Conservation (phyloP, 345 rosid species). For the Mallotus nudiflorus region DNA sequence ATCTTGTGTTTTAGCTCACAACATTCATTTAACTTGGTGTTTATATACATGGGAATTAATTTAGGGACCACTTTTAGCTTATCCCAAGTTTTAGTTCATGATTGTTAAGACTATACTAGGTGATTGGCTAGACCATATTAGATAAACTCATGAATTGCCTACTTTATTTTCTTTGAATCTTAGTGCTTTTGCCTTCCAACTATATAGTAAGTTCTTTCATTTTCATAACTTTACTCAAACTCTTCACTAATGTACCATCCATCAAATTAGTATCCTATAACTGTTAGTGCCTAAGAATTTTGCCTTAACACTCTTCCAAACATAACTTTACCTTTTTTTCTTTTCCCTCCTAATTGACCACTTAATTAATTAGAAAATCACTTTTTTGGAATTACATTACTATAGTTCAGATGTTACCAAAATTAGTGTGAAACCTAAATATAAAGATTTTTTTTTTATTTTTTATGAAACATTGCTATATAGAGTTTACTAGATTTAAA, state of each 20-base stretch:
- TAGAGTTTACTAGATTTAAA: too few relatives aligned
- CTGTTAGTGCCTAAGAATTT: conserved; percentile 8
- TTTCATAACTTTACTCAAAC: conserved; percentile 15
- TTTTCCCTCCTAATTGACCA: too few relatives aligned
- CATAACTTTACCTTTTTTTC: neutral
- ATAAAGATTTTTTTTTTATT: too few relatives aligned
- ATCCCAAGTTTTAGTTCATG: neutral
- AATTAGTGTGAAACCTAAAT: too few relatives aligned
- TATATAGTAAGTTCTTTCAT: neutral
- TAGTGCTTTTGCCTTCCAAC: conserved; percentile 4
- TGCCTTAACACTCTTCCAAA: neutral
- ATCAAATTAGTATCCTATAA: conserved; percentile 6
- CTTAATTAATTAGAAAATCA: too few relatives aligned
- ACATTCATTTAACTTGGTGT: neutral
- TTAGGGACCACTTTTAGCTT: neutral
- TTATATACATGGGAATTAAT: neutral
- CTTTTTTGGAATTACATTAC: too few relatives aligned
- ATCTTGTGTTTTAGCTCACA: neutral
- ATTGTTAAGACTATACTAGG: neutral
- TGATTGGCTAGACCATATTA: neutral
- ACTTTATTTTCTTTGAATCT: too few relatives aligned
- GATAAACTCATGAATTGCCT: neutral
- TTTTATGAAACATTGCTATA: too few relatives aligned
- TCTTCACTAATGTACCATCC: conserved; percentile 2
- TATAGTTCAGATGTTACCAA: too few relatives aligned